Conservation (phyloP, 768 basidiomycete genomes). For the Coprinellus micaceus region DNA sequence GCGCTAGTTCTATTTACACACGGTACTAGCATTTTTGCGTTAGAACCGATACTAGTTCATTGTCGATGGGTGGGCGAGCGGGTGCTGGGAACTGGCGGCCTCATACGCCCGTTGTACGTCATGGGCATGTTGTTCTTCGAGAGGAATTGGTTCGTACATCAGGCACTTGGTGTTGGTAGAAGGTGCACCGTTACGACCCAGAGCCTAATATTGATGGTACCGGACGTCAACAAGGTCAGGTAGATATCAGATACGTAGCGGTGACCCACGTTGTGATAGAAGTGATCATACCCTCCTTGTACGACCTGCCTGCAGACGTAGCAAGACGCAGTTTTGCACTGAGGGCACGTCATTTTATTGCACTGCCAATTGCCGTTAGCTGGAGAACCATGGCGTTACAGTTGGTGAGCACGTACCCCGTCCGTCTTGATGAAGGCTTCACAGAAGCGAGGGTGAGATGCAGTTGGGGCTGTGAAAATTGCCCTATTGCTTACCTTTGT, state of each 20-base stretch:
- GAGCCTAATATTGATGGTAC: constrained; percentile 14
- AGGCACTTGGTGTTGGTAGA: constrained; percentile 38
- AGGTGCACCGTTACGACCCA: neutral
- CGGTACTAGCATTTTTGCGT: no score
- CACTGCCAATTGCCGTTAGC: constrained; percentile 45
- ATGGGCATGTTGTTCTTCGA: constrained; percentile 59
- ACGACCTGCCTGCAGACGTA: constrained; percentile 80
- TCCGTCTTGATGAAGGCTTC: constrained; percentile 75
- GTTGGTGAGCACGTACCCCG: constrained; percentile 49
- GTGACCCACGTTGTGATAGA: constrained; percentile 42
- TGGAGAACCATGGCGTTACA: neutral
- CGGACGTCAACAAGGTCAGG: constrained; percentile 10
- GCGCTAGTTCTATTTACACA: no score
- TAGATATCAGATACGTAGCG: no score
- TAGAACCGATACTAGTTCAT: no score
- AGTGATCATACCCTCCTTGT: constrained; percentile 67
- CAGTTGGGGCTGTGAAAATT: neutral
- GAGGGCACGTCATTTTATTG: constrained; percentile 86
- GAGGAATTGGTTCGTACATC: constrained; percentile 54
- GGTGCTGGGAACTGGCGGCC: neutral
- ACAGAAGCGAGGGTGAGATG: neutral
- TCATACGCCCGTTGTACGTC: constrained; percentile 71
- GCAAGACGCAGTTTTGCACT: constrained; percentile 73
- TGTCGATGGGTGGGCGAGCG: no score
- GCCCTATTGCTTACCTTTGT: constrained; percentile 50